Evolutionary conservation across 768 basidiomycete species (phyloP).

Genomic region (Sutorius australiensis): DNA sequence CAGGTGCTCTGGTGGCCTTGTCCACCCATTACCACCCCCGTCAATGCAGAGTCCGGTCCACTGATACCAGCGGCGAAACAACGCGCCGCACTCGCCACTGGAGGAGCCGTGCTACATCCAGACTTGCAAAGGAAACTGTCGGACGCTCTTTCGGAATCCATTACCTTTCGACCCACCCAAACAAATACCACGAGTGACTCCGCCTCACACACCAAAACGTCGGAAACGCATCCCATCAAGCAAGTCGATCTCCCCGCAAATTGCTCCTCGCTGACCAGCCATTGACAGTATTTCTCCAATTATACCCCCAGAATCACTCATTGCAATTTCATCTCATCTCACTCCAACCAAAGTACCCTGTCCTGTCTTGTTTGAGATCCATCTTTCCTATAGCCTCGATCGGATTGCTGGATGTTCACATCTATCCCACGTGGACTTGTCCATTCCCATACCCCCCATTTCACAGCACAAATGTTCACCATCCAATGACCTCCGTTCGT

Average conservation of each 20-base stretch:
- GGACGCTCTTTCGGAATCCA: slow-evolving; percentile 52
- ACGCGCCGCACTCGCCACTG: slow-evolving; percentile 21
- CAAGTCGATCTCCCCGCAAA: slow-evolving; percentile 31
- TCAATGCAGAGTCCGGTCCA: not conserved
- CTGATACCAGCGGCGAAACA: slow-evolving; percentile 22
- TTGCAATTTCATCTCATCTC: slow-evolving; percentile 39
- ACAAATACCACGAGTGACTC: not conserved
- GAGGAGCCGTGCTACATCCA: slow-evolving; percentile 12
- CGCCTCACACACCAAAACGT: slow-evolving; percentile 53
- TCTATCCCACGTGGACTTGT: slow-evolving; percentile 37
- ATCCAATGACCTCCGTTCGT: slow-evolving; percentile 10
- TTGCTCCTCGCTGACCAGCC: not conserved
- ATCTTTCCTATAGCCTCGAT: slow-evolving; percentile 32
- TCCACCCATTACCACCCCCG: not conserved
- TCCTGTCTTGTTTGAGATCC: slow-evolving; percentile 36
- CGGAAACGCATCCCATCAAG: slow-evolving; percentile 82
- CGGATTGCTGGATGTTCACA: slow-evolving; percentile 39
- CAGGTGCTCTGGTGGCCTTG: slow-evolving; percentile 51
- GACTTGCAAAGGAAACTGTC: slow-evolving; percentile 48
- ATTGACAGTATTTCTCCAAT: slow-evolving; percentile 49
- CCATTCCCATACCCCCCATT: slow-evolving; percentile 15
- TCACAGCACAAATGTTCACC: slow-evolving; percentile 8
- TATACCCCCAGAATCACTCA: slow-evolving; percentile 48
- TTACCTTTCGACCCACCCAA: slow-evolving; percentile 4
- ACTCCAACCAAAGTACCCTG: slow-evolving; percentile 14